Evolutionary conservation across 2,329 filamentous ascomycete species (phyloP), one percentile per base, ranked within the genome.

Genomic region (Raffaelea albimanens): DNA sequence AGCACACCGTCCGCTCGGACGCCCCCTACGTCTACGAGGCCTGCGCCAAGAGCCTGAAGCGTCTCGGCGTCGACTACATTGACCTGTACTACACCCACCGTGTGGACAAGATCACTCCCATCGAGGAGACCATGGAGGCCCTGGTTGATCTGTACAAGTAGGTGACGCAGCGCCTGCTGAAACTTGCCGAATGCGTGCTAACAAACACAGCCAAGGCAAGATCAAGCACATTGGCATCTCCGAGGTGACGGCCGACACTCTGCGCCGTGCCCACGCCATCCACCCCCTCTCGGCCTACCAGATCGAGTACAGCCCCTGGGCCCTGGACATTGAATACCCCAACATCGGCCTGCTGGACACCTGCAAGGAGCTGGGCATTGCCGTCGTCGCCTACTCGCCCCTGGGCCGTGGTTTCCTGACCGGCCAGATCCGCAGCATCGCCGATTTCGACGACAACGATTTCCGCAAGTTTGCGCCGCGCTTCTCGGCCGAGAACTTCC

Each of bases 251-350:
- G 67, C 72, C 1, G 59, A 60, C 3, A 72, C 74, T 0, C 63
- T 82, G 39, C 70, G 72, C 14, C 70, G 75, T 2, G 76, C 73
- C 11, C 59, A 65, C 55, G 68, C 69, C 41, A 60, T 80, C n/a
- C 65, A 67, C 48, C 73, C 67, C 20, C 66, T 80, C 47, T 55
- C 67, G 3, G 72, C 73, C 2, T 63, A 75, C 4, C 74, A 80
- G 56, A 64, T 78, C 36, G 75, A 80, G 56, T 78, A 75, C 60
- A 70, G 63, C 20, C 71, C 70, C 1, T 79, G 72, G 57, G 60
- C 67, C 3, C 67, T 82, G 29, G 73, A 79, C 36, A 77, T 85
- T 51, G 82, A 87, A 57, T 67, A 66, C 10, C 59, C 63, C 2
- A 57, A 64, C 0, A 65, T 61, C 1, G 53, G 66, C 29, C 55